Evolutionary conservation across 176 grass and related monocot species (phyloP).

Genomic region (Rhipidocladum racemiflorum): DNA sequence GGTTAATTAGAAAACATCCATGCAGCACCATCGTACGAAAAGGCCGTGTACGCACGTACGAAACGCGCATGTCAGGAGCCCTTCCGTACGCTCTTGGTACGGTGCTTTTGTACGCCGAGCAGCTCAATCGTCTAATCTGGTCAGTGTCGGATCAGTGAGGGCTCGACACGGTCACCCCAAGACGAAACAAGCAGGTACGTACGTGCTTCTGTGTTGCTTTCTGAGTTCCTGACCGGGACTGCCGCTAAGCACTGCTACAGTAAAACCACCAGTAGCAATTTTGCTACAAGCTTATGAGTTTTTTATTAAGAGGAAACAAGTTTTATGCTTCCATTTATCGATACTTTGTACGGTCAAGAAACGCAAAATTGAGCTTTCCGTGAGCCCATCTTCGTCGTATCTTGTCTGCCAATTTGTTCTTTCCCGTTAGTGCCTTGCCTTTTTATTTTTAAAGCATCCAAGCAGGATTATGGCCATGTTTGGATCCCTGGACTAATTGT

Average conservation of each 20-base stretch:
- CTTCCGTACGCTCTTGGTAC: background rate
- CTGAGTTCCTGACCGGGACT: background rate
- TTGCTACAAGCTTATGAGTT: background rate
- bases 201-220: background rate
- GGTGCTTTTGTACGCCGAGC: background rate
- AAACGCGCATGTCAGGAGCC: background rate
- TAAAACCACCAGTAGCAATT: too few species aligned
- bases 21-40: background rate
- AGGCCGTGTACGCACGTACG: background rate
- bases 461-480: too few species aligned
- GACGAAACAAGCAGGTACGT: background rate
- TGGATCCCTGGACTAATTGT: too few species aligned
- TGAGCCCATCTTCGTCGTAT: background rate
- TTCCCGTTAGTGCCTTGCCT: background rate
- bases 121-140: background rate
- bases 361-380: background rate
- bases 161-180: background rate
- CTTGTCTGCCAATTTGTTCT: too few species aligned
- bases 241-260: background rate
- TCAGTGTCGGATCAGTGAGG: background rate
- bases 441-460: too few species aligned
- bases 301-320: background rate
- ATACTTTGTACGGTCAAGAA: background rate
- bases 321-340: background rate
- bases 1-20: too few species aligned